These are phyloP conservation scores for Kluyveromyces wickerhamii DNA, from an alignment of 805 yeast genomes.

Conservation along the genomic window DNA sequence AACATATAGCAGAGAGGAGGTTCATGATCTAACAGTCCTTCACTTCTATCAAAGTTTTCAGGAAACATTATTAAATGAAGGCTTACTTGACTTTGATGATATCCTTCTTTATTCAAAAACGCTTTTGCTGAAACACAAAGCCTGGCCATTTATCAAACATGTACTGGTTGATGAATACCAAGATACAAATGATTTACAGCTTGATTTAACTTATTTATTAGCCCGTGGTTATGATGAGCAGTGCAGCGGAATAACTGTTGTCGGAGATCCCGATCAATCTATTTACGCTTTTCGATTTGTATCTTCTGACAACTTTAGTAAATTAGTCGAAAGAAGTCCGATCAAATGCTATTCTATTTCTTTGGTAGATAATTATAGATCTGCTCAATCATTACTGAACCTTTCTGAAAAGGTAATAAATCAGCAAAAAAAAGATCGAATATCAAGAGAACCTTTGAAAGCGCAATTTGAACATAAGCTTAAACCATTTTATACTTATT, in stretches of 20 bases:
- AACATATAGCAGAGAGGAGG: conserved; percentile 27
- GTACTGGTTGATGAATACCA: conserved; percentile 92
- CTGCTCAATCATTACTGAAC: conserved; percentile 58
- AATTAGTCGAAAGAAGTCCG: conserved; percentile 40
- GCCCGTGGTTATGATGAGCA: conserved; percentile 33
- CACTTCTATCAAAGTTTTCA: conserved; percentile 49
- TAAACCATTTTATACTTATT: conserved; percentile 39
- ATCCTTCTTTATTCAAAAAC: conserved; percentile 49
- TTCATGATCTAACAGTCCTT: conserved; percentile 29
- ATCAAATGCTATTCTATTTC: conserved; percentile 29
- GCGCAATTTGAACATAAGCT: conserved; percentile 39
- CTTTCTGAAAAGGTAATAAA: conserved; percentile 59
- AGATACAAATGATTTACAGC: conserved; percentile 77
- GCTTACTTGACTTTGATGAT: conserved; percentile 76
- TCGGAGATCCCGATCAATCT: conserved; percentile 96
- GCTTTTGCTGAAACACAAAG: conserved; percentile 39
- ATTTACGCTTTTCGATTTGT: conserved; percentile 88
- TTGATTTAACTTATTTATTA: conserved; percentile 53
- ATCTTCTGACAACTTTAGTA: conserved; percentile 54
- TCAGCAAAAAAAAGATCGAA: conserved; percentile 38
- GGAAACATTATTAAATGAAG: conserved; percentile 32
- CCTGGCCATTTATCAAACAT: conserved; percentile 48
- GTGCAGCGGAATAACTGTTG: conserved; percentile 64
- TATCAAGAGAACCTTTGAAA: conserved; percentile 35
- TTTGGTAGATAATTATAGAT: conserved; percentile 70